Evolutionary conservation across 2,329 filamentous ascomycete genomes (phyloP).

Genomic region (Penicillium griseofulvum): DNA sequence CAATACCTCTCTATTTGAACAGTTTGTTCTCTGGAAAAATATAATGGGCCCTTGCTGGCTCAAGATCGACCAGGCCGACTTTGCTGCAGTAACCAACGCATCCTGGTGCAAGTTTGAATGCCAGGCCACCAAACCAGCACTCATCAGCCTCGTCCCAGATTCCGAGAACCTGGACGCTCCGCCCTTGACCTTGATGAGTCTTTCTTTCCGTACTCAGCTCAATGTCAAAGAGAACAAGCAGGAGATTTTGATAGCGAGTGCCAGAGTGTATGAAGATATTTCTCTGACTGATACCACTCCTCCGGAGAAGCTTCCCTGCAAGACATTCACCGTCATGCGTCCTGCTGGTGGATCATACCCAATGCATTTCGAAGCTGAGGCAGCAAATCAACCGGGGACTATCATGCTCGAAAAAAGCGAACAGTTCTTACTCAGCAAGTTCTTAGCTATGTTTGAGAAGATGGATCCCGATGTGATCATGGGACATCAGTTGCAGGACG

Average conservation of each 20-base stretch:
- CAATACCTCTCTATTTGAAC: slow-evolving; percentile 92
- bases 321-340: slow-evolving; percentile 87
- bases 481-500: slow-evolving; percentile 93
- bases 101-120: slow-evolving; percentile 98
- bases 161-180: slow-evolving; percentile 79
- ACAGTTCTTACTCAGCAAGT: slow-evolving; percentile 78
- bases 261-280: slow-evolving; percentile 88
- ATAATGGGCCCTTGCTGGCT: slow-evolving; percentile 99
- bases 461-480: slow-evolving; percentile 91
- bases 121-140: slow-evolving; percentile 72
- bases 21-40: slow-evolving; percentile 98
- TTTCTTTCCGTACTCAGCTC: slow-evolving; percentile 82
- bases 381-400: slow-evolving; percentile 69
- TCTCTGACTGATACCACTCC: slow-evolving; percentile 83
- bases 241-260: slow-evolving; percentile 88
- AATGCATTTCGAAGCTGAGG: slow-evolving; percentile 77
- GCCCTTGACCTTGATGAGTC: slow-evolving; percentile 91
- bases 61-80: slow-evolving; percentile 82
- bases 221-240: slow-evolving; percentile 94
- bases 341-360: slow-evolving; percentile 76
- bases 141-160: slow-evolving; percentile 70
- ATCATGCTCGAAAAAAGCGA: slow-evolving; percentile 83
- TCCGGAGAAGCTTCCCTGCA: slow-evolving; percentile 81
- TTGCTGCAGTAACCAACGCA: slow-evolving; percentile 79
- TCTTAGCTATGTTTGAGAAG: slow-evolving; percentile 81